phyloP scores from a whole-genome alignment of 2,329 filamentous ascomycete genomes.

The Colletotrichum eleusines region DNA sequence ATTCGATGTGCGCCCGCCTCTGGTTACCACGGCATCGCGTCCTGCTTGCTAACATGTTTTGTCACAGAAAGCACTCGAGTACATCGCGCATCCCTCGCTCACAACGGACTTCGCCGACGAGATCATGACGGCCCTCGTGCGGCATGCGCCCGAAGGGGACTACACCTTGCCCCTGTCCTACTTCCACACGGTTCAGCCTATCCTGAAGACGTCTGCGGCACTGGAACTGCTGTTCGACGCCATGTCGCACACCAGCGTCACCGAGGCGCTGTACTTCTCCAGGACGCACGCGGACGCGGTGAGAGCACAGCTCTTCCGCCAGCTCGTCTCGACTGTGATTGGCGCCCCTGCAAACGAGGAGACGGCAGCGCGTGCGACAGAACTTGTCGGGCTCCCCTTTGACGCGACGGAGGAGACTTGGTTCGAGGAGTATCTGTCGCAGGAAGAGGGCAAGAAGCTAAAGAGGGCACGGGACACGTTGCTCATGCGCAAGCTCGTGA shows the following conservation, averaged over 20 bases:
- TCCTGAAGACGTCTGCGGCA: conserved; percentile 72
- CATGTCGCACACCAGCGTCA: conserved; percentile 74
- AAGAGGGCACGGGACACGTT: conserved; percentile 79
- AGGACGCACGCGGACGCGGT: conserved; percentile 72
- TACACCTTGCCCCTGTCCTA: conserved; percentile 79
- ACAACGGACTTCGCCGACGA: conserved; percentile 87
- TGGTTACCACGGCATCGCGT: no score
- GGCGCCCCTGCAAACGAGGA: conserved; percentile 53
- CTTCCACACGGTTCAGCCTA: conserved; percentile 80
- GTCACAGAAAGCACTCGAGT: conserved; percentile 73
- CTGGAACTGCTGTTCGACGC: conserved; percentile 77
- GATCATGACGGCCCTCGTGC: conserved; percentile 77
- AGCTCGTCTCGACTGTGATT: conserved; percentile 71
- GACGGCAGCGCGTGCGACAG: conserved; percentile 69
- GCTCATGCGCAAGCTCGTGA: conserved; percentile 78
- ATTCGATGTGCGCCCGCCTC: conserved; percentile 64
- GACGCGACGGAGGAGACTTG: conserved; percentile 77
- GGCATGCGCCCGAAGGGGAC: conserved; percentile 69
- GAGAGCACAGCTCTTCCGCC: conserved; percentile 74
- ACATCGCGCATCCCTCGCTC: conserved; percentile 83
- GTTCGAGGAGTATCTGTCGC: conserved; percentile 77
- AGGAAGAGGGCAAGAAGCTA: conserved; percentile 73
- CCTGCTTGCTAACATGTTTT: background rate
- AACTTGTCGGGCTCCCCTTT: conserved; percentile 81
- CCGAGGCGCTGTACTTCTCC: conserved; percentile 80